Percentiles rank a stretch among this genome's conserved stretches.
Conservation (phyloP, 441 rosid species). For the Adansonia gregorii region DNA sequence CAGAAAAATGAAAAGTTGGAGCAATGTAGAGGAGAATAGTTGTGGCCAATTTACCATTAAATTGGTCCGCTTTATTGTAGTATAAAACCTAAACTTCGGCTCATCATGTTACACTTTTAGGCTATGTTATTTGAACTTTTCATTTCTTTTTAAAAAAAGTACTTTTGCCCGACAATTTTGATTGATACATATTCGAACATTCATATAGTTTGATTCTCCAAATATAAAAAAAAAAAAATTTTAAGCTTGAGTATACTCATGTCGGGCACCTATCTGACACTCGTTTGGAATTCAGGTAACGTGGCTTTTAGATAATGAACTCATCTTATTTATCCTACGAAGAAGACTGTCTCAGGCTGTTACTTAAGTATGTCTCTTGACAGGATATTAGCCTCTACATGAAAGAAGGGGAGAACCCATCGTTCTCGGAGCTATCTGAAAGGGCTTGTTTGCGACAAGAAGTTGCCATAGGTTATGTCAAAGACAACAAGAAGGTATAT, state of each 20-base stretch:
- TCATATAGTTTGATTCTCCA: not conserved
- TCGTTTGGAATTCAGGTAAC: no score
- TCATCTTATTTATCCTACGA: not conserved
- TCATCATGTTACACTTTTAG: not conserved
- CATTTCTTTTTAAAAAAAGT: not conserved
- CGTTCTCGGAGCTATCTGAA: conserved; percentile 80
- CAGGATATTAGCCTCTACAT: conserved; percentile 84
- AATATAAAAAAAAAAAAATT: not conserved
- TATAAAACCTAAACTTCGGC: not conserved
- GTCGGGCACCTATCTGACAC: no score
- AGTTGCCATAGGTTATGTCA: conserved; percentile 88
- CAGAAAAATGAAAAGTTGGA: not conserved
- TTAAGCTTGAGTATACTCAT: not conserved
- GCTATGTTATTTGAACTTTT: not conserved
- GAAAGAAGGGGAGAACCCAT: conserved; percentile 80
- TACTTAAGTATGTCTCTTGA: conserved; percentile 21
- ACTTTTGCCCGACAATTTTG: not conserved
- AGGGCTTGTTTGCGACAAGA: conserved; percentile 78
- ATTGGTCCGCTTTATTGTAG: not conserved
- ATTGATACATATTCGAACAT: not conserved
- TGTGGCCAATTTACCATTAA: not conserved
- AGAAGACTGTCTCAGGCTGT: not conserved
- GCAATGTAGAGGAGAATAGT: not conserved
- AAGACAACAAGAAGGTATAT: conserved; percentile 68
- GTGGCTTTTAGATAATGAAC: not conserved